Evolutionary conservation across 2,329 filamentous ascomycete genomes (phyloP).

Genomic region (Dothistroma septosporum): DNA sequence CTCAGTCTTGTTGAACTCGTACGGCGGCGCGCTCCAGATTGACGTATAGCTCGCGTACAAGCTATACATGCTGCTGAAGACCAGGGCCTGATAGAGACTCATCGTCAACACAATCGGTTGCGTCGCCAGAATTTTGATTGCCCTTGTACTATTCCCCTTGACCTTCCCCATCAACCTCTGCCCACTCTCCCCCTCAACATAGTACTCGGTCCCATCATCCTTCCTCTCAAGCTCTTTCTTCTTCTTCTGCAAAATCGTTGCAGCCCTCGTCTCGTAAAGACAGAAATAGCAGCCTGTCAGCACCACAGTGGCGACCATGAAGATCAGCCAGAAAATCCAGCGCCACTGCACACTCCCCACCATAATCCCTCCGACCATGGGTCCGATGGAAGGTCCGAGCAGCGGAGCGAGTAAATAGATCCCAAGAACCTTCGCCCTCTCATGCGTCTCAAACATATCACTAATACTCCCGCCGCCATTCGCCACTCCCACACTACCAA

Average conservation of each 20-base stretch:
- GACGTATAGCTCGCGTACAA: constrained; percentile 37
- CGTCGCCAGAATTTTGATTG: constrained; percentile 38
- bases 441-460: constrained; percentile 47
- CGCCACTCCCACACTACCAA: constrained; percentile 48
- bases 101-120: constrained; percentile 46
- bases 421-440: constrained; percentile 44
- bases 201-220: constrained; percentile 36
- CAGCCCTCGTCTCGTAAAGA: constrained; percentile 41
- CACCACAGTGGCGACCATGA: constrained; percentile 38
- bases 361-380: constrained; percentile 41
- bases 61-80: constrained; percentile 44
- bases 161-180: constrained; percentile 36
- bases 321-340: constrained; percentile 45
- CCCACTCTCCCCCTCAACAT: constrained; percentile 39
- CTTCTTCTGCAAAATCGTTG: constrained; percentile 35
- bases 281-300: constrained; percentile 41
- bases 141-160: constrained; percentile 37
- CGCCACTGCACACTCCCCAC: constrained; percentile 44
- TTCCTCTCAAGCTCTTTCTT: constrained; percentile 34
- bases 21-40: constrained; percentile 26
- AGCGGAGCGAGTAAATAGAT: constrained; percentile 42
- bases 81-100: constrained; percentile 43
- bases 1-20: constrained; percentile 42
- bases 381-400: constrained; percentile 38
- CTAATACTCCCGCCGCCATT: constrained; percentile 49